Evolutionary conservation across 768 basidiomycete species (phyloP), one percentile per base, ranked within the genome.

Genomic region (Kwoniella newhampshirensis): DNA sequence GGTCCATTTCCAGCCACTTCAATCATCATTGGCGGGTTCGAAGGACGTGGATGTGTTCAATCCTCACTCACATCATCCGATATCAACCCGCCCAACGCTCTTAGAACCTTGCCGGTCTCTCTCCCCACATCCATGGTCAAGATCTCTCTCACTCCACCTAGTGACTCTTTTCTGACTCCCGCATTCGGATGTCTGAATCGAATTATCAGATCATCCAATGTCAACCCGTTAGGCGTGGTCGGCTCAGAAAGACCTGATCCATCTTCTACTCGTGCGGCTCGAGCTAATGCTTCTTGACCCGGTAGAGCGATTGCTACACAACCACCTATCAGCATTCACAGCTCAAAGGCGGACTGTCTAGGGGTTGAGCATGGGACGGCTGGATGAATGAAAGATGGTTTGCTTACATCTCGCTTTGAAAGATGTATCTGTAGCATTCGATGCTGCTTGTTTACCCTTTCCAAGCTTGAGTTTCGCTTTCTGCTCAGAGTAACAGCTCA

Each of bases 401-500:
- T 5, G 80, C 88, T 67, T 70, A 96, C 94, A 90, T 57, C 90
- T 85, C 28, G 91, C 86, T 74, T 93, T 91, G 83, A 94, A 97
- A 1, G 93, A 92, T 1, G 94, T 98, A 77, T 98, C 90, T 64
- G 97, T 84, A 4, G 84, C 89, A 81, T 98, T 98, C 43, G 79
- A 81, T 9, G 91, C 81, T 9, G 80, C 73, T 67, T 87, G 84
- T 76, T 93, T 98, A 41, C 89, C 91, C 75, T 94, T 99, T 32
- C 94, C 94, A 47, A 99, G 87, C 77, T 96, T 99, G 35, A 96
- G 81, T 76, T 89, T 97, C 23, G 90, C 85, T 90, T 92, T 97
- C 91, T 97, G 75, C 8, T 9, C 13, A 18, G 17, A 21, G 18
- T 30, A 25, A 43, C 35, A 60, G 30, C n/a, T 7, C 17, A 23